These are phyloP conservation scores for Lentinus tigrinus DNA, from an alignment of 768 basidiomycete species.

Conservation along the genomic window DNA sequence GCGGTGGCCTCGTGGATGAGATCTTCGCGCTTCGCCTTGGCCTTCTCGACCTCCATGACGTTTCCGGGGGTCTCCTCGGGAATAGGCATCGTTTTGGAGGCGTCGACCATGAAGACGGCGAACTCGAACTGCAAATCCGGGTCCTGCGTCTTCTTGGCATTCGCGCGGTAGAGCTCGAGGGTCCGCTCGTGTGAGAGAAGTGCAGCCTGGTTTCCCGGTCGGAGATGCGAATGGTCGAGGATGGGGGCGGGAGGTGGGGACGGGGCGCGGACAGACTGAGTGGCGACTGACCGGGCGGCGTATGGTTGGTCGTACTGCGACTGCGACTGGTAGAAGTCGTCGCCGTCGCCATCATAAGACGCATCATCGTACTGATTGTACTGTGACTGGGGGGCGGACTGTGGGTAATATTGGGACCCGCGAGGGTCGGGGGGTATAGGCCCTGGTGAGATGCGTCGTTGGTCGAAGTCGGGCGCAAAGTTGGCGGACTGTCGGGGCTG, in stretches of 20 bases:
- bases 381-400: conserved; percentile 12
- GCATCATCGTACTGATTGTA: conserved; percentile 18
- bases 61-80: conserved; percentile 70
- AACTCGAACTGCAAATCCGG: conserved; percentile 98
- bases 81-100: conserved; percentile 85
- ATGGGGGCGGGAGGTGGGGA: conserved; percentile 69
- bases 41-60: conserved; percentile 78
- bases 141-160: conserved; percentile 98
- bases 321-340: conserved; percentile 28
- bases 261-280: conserved; percentile 52
- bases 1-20: conserved; percentile 84
- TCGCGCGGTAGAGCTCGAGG: conserved; percentile 93
- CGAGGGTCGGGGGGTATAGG: conserved; percentile 12
- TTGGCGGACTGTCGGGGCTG: conserved; percentile 20
- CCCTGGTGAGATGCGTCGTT: conserved; percentile 16
- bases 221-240: conserved; percentile 89
- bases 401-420: conserved; percentile 20
- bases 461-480: conserved; percentile 24
- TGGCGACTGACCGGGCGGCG: conserved; percentile 20
- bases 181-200: conserved; percentile 95
- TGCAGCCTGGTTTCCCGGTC: conserved; percentile 89
- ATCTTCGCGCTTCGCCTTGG: conserved; percentile 80
- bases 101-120: conserved; percentile 98
- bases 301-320: conserved; percentile 24
- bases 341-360: conserved; percentile 21